phyloP scores from a whole-genome alignment of 2,329 filamentous ascomycete genomes.

The Fusarium dimerum region DNA sequence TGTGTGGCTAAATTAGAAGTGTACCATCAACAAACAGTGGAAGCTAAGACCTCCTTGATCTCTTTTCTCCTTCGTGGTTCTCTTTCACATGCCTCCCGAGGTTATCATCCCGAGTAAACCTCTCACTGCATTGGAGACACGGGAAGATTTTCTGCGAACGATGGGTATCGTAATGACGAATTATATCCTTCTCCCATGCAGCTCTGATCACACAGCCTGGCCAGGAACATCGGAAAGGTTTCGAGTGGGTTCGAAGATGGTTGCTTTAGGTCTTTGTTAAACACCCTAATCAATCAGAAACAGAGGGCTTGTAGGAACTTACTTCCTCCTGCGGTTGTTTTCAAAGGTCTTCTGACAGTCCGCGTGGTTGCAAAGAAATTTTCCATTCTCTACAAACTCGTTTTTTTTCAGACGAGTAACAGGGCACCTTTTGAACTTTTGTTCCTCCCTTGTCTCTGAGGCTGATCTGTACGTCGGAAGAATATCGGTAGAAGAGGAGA shows the following conservation, averaged over 20 bases:
- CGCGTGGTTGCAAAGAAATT: constrained; percentile 11
- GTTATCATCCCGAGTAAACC: constrained; percentile 10
- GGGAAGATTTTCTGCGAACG: constrained; percentile 1
- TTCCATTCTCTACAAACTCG: constrained; percentile 15
- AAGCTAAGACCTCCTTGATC: not conserved
- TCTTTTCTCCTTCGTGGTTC: constrained; percentile 10
- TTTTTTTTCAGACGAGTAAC: constrained; percentile 14
- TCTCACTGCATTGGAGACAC: constrained; percentile 5
- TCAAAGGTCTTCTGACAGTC: constrained; percentile 6
- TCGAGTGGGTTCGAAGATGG: constrained; percentile 21
- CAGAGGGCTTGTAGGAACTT: not conserved
- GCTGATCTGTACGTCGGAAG: constrained; percentile 3
- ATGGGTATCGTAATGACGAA: constrained; percentile 12
- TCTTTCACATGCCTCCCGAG: constrained; percentile 12
- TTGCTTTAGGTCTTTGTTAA: constrained; percentile 13
- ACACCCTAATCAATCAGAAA: not conserved
- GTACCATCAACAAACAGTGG: not conserved
- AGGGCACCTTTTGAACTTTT: constrained; percentile 11
- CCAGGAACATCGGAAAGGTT: constrained; percentile 19
- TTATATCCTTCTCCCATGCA: constrained; percentile 19
- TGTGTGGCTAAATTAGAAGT: not conserved
- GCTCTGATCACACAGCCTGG: constrained; percentile 3
- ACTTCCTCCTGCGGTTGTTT: constrained; percentile 16
- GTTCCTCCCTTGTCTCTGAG: not conserved
- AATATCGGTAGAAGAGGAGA: not conserved